These are phyloP conservation scores for Thraustochytrium sp. DNA, from an alignment of 352 stramenopile genomes.

Conservation along the genomic window DNA sequence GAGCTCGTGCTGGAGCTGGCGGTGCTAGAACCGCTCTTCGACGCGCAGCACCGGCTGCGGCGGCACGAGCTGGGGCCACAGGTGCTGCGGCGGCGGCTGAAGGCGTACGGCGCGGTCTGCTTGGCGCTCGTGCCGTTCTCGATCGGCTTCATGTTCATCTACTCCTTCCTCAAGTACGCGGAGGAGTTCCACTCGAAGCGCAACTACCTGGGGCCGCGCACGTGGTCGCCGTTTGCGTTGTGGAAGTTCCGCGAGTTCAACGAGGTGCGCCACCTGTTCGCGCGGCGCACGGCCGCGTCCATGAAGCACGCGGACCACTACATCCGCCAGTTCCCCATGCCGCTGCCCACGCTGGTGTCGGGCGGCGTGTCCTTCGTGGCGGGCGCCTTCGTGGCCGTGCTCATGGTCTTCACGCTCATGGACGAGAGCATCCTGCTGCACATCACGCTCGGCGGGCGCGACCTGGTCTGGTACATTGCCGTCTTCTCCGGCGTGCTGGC, in stretches of 20 bases:
- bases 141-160: slow-evolving; percentile 89
- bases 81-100: slow-evolving; percentile 56
- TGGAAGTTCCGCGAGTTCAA: slow-evolving; percentile 97
- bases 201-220: slow-evolving; percentile 87
- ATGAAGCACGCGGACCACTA: slow-evolving; percentile 86
- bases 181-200: slow-evolving; percentile 89
- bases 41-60: slow-evolving; percentile 55
- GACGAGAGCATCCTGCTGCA: slow-evolving; percentile 91
- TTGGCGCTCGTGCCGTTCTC: slow-evolving; percentile 92
- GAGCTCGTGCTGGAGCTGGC: neutral
- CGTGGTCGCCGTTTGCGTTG: slow-evolving; percentile 79
- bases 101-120: slow-evolving; percentile 86
- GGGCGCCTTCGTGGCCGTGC: slow-evolving; percentile 86
- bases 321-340: slow-evolving; percentile 83
- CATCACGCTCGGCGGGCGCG: slow-evolving; percentile 82
- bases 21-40: slow-evolving; percentile 81
- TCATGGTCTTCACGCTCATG: slow-evolving; percentile 81
- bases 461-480: slow-evolving; percentile 94
- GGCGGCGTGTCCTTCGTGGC: slow-evolving; percentile 86
- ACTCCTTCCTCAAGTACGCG: slow-evolving; percentile 92
- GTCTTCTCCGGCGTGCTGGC: slow-evolving; percentile 75
- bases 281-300: slow-evolving; percentile 81
- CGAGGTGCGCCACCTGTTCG: slow-evolving; percentile 91
- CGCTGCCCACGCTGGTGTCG: slow-evolving; percentile 78
- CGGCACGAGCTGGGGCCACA: slow-evolving; percentile 1